Percentiles rank a stretch among this genome's conserved stretches.
These are phyloP conservation scores for Dictyostelium brefeldianum DNA, from an alignment of 78 protist genomes.

Conservation along the genomic window DNA sequence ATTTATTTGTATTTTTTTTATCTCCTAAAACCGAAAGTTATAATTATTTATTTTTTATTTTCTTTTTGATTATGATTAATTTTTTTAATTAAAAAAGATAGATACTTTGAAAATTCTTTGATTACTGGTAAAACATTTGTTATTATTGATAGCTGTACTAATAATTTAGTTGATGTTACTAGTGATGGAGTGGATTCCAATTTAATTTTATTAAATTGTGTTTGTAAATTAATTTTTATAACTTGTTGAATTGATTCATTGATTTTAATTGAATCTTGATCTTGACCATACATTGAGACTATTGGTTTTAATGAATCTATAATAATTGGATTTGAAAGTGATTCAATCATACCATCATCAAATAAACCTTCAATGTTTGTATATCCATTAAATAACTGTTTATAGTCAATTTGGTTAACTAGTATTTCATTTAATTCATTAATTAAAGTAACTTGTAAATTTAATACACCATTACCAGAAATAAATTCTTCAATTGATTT, in stretches of 20 bases:
- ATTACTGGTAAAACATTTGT: neutral
- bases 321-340: neutral
- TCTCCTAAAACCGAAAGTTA: no score
- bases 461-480: neutral
- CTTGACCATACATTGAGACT: no score
- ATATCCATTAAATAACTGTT: neutral
- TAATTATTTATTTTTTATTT: no score
- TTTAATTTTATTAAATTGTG: neutral
- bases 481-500: conserved; percentile 1
- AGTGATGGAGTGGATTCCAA: neutral
- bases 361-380: neutral
- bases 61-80: no score
- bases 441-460: neutral
- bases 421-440: neutral
- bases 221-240: neutral
- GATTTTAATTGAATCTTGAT: neutral
- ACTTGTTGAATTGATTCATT: neutral
- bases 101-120: neutral
- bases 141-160: neutral
- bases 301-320: neutral
- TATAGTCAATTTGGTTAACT: neutral
- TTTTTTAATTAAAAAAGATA: no score
- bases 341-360: neutral
- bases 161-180: neutral
- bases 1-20: no score